phyloP scores from a whole-genome alignment of 73 alveolate species.

The Paramecium bursaria region DNA sequence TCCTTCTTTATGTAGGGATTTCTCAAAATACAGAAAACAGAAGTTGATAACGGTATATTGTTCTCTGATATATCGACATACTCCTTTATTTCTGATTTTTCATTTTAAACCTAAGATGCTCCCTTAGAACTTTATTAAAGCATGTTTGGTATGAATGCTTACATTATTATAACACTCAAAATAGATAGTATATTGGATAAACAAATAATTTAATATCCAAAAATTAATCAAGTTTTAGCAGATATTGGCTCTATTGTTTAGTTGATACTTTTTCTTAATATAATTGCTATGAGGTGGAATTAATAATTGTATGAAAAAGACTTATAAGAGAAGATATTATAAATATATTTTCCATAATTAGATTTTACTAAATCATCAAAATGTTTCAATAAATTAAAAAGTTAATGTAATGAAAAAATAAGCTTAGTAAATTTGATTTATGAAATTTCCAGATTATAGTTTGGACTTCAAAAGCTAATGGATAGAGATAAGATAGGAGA shows the following conservation, averaged over 20 bases:
- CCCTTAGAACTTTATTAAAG: neutral
- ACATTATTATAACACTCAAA: neutral
- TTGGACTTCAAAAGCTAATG: too few relatives aligned
- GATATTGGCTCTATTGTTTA: slow-evolving; percentile 39
- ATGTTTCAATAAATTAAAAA: too few relatives aligned
- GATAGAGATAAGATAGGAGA: too few relatives aligned
- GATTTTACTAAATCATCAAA: too few relatives aligned
- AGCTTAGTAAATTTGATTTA: too few relatives aligned
- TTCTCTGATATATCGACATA: neutral
- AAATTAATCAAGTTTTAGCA: slow-evolving; percentile 23
- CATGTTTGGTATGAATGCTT: neutral
- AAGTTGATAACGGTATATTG: slow-evolving; percentile 19
- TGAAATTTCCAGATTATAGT: too few relatives aligned
- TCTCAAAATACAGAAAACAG: neutral
- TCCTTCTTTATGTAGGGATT: neutral
- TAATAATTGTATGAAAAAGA: too few relatives aligned
- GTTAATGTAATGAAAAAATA: too few relatives aligned
- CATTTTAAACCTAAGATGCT: neutral
- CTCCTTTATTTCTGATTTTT: neutral
- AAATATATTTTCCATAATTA: too few relatives aligned
- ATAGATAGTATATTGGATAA: neutral
- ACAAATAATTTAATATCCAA: slow-evolving; percentile 30
- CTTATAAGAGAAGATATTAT: too few relatives aligned
- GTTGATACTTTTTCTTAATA: too few relatives aligned
- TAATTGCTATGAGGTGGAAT: too few relatives aligned